Evolutionary conservation across 768 basidiomycete species (phyloP).

Genomic region (Panellus pusillus): DNA sequence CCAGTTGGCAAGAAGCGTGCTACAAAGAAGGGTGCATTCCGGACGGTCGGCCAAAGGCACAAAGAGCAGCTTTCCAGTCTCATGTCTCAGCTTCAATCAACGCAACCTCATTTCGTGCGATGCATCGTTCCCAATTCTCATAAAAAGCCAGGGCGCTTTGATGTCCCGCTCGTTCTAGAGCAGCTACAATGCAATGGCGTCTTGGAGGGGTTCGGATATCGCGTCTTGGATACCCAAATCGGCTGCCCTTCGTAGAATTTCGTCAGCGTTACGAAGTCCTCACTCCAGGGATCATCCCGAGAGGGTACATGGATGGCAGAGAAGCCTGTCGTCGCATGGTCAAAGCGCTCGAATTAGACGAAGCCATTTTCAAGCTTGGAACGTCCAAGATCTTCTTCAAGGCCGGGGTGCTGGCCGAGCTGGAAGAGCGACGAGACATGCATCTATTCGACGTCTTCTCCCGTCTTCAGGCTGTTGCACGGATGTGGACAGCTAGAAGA

Average conservation of each 20-base stretch:
- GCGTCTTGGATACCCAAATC: constrained; percentile 94
- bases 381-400: constrained; percentile 99
- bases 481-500: constrained; percentile 83
- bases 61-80: constrained; percentile 92
- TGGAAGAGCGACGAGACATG: constrained; percentile 89
- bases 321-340: constrained; percentile 94
- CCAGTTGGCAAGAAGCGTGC: constrained; percentile 65
- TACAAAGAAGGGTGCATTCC: constrained; percentile 94
- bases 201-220: constrained; percentile 96
- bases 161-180: constrained; percentile 93
- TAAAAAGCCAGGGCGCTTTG: constrained; percentile 90
- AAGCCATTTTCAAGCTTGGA: constrained; percentile 83
- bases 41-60: constrained; percentile 93
- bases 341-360: constrained; percentile 83
- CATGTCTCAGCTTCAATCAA: constrained; percentile 88
- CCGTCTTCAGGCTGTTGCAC: constrained; percentile 79
- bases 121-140: constrained; percentile 94
- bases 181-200: constrained; percentile 99
- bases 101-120: constrained; percentile 96
- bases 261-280: constrained; percentile 95
- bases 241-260: constrained; percentile 96
- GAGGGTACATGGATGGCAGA: constrained; percentile 97
- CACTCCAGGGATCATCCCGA: constrained; percentile 89
- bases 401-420: constrained; percentile 92
- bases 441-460: constrained; percentile 90